phyloP scores from a whole-genome alignment of 2,329 filamentous ascomycete genomes.

The Botrytis galanthina region DNA sequence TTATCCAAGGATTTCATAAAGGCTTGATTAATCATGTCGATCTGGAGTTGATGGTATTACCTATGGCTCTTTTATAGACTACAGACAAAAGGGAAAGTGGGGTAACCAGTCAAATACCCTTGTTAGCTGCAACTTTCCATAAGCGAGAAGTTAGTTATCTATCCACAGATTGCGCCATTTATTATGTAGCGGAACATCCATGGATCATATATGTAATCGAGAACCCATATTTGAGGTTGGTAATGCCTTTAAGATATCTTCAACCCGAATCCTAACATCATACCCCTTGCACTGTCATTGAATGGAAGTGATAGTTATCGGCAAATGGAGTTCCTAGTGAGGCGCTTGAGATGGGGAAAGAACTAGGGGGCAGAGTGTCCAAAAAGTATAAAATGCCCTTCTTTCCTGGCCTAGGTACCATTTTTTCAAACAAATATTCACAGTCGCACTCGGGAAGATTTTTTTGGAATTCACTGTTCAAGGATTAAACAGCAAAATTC shows the following conservation, averaged over 20 bases:
- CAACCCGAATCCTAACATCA: not conserved
- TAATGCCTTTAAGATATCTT: not conserved
- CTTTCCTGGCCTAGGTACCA: not conserved
- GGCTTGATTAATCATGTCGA: not conserved
- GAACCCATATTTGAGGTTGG: too few species aligned
- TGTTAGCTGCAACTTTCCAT: not conserved
- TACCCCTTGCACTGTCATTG: not conserved
- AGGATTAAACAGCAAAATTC: not conserved
- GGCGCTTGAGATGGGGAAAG: not conserved
- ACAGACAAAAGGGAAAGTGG: not conserved
- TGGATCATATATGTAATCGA: too few species aligned
- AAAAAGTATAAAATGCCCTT: not conserved
- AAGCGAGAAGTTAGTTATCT: too few species aligned
- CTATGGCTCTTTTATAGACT: not conserved
- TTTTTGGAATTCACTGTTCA: not conserved
- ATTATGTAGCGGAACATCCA: too few species aligned
- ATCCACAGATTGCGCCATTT: too few species aligned
- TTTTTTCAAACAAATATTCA: too few species aligned
- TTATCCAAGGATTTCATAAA: not conserved
- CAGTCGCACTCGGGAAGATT: not conserved
- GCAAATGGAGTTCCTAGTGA: not conserved
- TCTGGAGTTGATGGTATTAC: not conserved
- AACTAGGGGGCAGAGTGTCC: not conserved
- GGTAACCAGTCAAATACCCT: not conserved
- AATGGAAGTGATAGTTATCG: not conserved